Evolutionary conservation across 108 stramenopile genomes (phyloP), one percentile per base, ranked within the genome.

Genomic region (Skeletonema marinoi): DNA sequence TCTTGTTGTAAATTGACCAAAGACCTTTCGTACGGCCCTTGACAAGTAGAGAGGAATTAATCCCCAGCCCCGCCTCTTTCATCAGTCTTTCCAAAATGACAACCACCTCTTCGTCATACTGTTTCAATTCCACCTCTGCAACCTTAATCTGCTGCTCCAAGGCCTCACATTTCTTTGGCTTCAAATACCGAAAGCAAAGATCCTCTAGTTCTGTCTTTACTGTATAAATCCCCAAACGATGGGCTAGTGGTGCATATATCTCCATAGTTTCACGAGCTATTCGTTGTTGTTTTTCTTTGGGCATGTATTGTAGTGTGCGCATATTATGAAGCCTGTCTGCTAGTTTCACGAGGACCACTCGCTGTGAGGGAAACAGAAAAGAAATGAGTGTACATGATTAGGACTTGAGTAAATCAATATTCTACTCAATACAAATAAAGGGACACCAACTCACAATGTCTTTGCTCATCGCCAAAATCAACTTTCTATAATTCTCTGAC

Each of bases 171-270:
- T 77, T 50, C 29, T 68, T 68, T 5, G 81, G 65, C 42, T 65
- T 39, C 46, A 82, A 50, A 19, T 71, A 66, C 32, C 58, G 48
- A 38, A 88, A 88, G n/a, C 85, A 80, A 39, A 74, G 56, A 35
- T 88, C 84, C 41, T 88, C 85, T 25, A 88, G 65, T 58, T 85
- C 84, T 10, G 46, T 69, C 66, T 88, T 88, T 1, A 85, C n/a
- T 38, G 33, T 59, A 31, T 80, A 65, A 14, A 88, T 70, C 13
- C 84, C 84, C 63, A 85, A 54, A 8, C 78, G 48, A 46, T 85
- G 73, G 6, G 85, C 85, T 6, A 88, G 32, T 11, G 87, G 84
- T 7, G 82, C 81, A 31, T 78, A 85, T 21, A 88, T 73, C 32
- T 85, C 69, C 70, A 84, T 69, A 3, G 86, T 84, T 32, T 87